These are phyloP conservation scores for Debaryomycetaceae sp. DNA, from an alignment of 1,139 yeast genomes.

Conservation along the genomic window DNA sequence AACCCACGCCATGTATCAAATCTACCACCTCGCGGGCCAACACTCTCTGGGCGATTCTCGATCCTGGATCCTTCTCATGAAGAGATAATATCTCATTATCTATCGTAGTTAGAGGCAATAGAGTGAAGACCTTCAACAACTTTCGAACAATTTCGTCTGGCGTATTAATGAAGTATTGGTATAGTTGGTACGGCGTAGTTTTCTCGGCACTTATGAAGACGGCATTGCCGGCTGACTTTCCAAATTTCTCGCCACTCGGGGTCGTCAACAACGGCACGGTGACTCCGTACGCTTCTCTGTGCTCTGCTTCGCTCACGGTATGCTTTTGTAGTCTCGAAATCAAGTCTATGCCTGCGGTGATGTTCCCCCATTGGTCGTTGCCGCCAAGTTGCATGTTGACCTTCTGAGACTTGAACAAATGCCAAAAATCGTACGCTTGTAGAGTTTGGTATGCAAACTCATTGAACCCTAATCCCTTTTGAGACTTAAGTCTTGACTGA, in stretches of 20 bases:
- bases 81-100: constrained; percentile 42
- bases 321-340: constrained; percentile 56
- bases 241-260: constrained; percentile 89
- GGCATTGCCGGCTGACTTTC: constrained; percentile 97
- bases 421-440: constrained; percentile 94
- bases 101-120: constrained; percentile 64
- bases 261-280: constrained; percentile 92
- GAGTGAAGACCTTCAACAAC: constrained; percentile 72
- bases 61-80: constrained; percentile 59
- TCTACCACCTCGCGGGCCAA: constrained; percentile 86
- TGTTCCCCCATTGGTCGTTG: constrained; percentile 98
- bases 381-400: constrained; percentile 91
- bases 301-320: constrained; percentile 10
- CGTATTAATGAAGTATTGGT: constrained; percentile 79
- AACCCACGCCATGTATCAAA: constrained; percentile 78
- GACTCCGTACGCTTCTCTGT: constrained; percentile 52
- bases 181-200: constrained; percentile 79
- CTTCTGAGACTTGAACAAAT: constrained; percentile 55
- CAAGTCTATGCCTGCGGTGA: constrained; percentile 91
- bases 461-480: constrained; percentile 82
- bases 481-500: constrained; percentile 64
- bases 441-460: constrained; percentile 90
- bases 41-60: constrained; percentile 67
- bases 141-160: constrained; percentile 74
- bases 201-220: constrained; percentile 71